Conservation (phyloP, 2,329 filamentous ascomycete genomes). For the Apiospora marii region DNA sequence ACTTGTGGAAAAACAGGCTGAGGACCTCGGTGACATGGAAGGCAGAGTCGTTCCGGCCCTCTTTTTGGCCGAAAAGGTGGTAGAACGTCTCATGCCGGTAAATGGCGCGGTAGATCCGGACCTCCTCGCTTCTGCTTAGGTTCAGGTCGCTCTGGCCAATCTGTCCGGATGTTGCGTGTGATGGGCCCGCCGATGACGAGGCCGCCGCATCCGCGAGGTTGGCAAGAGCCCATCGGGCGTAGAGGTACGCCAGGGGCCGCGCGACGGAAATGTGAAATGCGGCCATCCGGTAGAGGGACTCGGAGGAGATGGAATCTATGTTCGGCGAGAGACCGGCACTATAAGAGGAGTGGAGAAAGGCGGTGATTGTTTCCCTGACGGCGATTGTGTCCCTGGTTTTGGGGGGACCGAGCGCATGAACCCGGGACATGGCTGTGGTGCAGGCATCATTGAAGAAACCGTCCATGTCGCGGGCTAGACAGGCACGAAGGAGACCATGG, state of each 20-base stretch:
- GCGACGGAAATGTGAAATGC: neutral
- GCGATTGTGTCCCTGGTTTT: neutral
- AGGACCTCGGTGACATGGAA: constrained; percentile 26
- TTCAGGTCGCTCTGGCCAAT: no score
- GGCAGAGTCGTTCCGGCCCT: constrained; percentile 21
- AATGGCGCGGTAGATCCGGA: constrained; percentile 34
- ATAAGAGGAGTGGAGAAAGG: neutral
- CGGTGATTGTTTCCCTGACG: neutral
- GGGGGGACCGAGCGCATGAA: neutral
- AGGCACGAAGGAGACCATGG: neutral
- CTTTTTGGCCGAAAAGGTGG: constrained; percentile 30
- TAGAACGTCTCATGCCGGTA: constrained; percentile 34
- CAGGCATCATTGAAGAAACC: neutral
- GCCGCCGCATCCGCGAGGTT: neutral
- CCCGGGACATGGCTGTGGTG: neutral
- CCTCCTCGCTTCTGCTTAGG: neutral
- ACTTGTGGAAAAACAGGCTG: constrained; percentile 27
- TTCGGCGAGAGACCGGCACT: no score
- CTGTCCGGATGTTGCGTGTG: neutral
- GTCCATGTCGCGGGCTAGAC: neutral
- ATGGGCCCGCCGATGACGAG: neutral
- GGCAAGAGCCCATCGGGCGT: neutral
- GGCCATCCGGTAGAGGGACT: neutral
- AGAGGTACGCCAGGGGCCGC: neutral
- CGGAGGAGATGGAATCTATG: neutral